Percentiles rank a stretch among this genome's conserved stretches.
Evolutionary conservation across 1,284 basidiomycete species (phyloP).

Genomic region (Phellopilus nigrolimitatus): DNA sequence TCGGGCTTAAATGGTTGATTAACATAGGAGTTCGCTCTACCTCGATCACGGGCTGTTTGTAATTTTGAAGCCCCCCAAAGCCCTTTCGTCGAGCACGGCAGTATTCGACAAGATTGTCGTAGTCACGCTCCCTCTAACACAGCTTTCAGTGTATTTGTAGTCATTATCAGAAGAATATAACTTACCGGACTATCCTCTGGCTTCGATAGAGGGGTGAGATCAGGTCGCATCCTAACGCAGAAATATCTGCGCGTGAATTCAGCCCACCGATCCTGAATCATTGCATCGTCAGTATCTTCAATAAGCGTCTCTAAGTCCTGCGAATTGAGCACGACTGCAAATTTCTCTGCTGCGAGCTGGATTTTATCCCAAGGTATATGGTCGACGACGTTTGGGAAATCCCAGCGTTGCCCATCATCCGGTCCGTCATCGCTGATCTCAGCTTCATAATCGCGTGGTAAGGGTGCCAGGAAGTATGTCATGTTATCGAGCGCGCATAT

Average conservation of each 20-base stretch:
- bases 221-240: slow-evolving; percentile 49
- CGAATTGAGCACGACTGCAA: slow-evolving; percentile 45
- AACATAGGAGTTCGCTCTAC: slow-evolving; percentile 46
- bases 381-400: slow-evolving; percentile 37
- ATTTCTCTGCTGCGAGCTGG: slow-evolving; percentile 43
- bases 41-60: slow-evolving; percentile 68
- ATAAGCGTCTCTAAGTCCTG: slow-evolving; percentile 38
- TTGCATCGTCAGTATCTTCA: slow-evolving; percentile 48
- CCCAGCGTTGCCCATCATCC: slow-evolving; percentile 23
- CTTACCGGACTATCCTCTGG: slow-evolving; percentile 56
- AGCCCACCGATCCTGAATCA: slow-evolving; percentile 70
- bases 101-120: slow-evolving; percentile 57
- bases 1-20: slow-evolving; percentile 51
- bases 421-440: slow-evolving; percentile 20
- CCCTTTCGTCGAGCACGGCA: slow-evolving; percentile 54
- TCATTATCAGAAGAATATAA: background rate
- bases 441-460: slow-evolving; percentile 27
- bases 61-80: slow-evolving; percentile 56
- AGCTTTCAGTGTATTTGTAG: slow-evolving; percentile 8
- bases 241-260: slow-evolving; percentile 71
- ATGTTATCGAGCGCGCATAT: slow-evolving; percentile 47
- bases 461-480: slow-evolving; percentile 61
- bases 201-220: slow-evolving; percentile 68
- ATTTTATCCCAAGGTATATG: slow-evolving; percentile 65
- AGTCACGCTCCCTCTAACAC: slow-evolving; percentile 56